Base-by-base conservation (phyloP, 2,329 filamentous ascomycete genomes). In the Calonectria ilicicola region DNA sequence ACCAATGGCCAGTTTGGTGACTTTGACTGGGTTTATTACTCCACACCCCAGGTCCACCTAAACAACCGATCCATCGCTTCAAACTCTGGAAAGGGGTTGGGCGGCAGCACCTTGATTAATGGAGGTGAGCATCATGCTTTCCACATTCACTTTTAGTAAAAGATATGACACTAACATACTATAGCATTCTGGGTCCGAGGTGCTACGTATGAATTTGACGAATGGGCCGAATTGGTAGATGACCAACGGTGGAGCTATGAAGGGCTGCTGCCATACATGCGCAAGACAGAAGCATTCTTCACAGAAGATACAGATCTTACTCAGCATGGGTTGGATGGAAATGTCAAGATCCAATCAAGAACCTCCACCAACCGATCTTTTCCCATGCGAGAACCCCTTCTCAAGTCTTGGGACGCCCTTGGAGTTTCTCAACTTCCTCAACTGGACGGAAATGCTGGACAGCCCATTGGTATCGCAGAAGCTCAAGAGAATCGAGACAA, bases 161-260 rank as follows among this genome's bases (percentile, higher is more conserved):
- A 2, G 5, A 12, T 15, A 10, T 21, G 12, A 21, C 5, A 7
- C 47, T 69, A 17, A 69, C 29, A 27, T 3, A 6, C 10, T 26
- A 3, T 12, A 70, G 68, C 68, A 9, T 65, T 65, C 42, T 86
- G 86, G 81, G 83, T 84, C n/a, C 85, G 86, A 44, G 87, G 86
- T 5, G 82, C 82, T 29, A 79, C 80, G 9, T 78, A 79, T 17
- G 87, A 88, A 74, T 89, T 86, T 72, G 83, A 89, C 46, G 79
- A 82, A 32, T 89, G 87, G 87, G 56, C 76, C 40, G 44, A 80
- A 21, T 29, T 74, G 27, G 70, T 79, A 29, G 51, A 47, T 5
- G 86, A 89, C 69, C 38, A 82, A 2, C 77, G 81, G 14, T 90
- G 87, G 85, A 83, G 82, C 67, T 87, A 86, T 56, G 79, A 86